Base-by-base conservation (phyloP, 2,329 filamentous ascomycete genomes). In the Westerdykella aurantiaca region DNA sequence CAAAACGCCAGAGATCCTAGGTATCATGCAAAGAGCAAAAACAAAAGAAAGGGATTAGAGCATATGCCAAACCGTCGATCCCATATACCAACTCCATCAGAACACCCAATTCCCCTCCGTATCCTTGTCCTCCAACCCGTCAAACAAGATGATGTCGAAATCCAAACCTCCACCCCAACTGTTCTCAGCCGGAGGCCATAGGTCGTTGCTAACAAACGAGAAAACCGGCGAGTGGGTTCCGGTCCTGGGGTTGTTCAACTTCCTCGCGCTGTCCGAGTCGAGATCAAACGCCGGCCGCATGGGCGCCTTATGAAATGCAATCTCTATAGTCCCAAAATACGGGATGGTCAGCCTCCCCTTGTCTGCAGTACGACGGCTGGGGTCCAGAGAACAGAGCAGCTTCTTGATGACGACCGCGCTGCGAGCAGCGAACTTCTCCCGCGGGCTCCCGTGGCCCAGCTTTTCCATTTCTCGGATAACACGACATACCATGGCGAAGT, bases 401-500 rank as follows among this genome's bases (percentile, higher is more conserved):
- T 61, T 66, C 49, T 63, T 67, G 21, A 67, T 56, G 34, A 65
- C 57, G 0, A 57, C 40, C 0, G 60, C 61, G 42, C 58, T 66
- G 29, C 58, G 56, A 12, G 46, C 55, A 7, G 63, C 63, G 35
- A 64, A 62, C 47, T 57, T 60, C 48, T 66, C 62, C n/a, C 63
- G 57, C 13, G 57, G 18, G 21, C 57, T 63, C 4, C 55, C 46
- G 16, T 57, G 58, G 29, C 52, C 58, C 1, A 67, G 48, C 41
- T 64, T 64, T 37, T 67, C 63, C 61, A 66, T 58, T 38, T 67
- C 63, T 21, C 51, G 50, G 18, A 67, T 61, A 13, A 67, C 51
- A 0, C 62, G 57, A 37, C 62, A 66, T 2, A 67, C 45, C 58
- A 67, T 66, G 14, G 57, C 60, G 40, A 66, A 66, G 49, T 66